Conservation (phyloP, 192 early-diverging fungal species). For the Coemansia sp. region DNA sequence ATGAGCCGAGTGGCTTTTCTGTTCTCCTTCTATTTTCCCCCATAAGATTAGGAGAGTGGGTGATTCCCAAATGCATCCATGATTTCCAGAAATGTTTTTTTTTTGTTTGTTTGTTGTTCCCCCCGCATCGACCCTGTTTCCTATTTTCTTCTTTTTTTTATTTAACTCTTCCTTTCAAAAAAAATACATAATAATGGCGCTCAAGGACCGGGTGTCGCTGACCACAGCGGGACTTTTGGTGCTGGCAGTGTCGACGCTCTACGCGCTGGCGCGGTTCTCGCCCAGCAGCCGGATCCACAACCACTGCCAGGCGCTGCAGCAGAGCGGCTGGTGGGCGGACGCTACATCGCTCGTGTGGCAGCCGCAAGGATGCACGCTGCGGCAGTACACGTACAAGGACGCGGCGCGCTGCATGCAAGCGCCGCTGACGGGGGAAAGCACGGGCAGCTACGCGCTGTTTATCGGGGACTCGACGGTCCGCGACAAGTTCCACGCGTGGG, state of each 20-base stretch:
- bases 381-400: slow-evolving; percentile 52
- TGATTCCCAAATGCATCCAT: no score
- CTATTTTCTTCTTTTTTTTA: no score
- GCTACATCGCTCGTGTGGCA: slow-evolving; percentile 54
- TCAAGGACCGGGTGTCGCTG: slow-evolving; percentile 7
- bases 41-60: no score
- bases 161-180: not conserved
- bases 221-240: not conserved
- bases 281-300: slow-evolving; percentile 22
- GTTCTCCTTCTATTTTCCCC: no score
- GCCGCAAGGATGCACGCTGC: slow-evolving; percentile 59
- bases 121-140: no score
- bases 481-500: slow-evolving; percentile 58
- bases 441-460: slow-evolving; percentile 46
- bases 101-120: no score
- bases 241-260: slow-evolving; percentile 5
- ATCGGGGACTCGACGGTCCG: slow-evolving; percentile 71
- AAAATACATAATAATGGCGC: no score
- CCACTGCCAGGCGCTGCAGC: slow-evolving; percentile 27
- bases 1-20: no score
- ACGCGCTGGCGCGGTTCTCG: slow-evolving; percentile 22
- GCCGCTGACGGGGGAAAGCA: not conserved
- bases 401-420: slow-evolving; percentile 10
- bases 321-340: slow-evolving; percentile 56
- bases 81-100: no score